phyloP scores from a whole-genome alignment of 78 protist species.

The Dictyostelium purpureum region DNA sequence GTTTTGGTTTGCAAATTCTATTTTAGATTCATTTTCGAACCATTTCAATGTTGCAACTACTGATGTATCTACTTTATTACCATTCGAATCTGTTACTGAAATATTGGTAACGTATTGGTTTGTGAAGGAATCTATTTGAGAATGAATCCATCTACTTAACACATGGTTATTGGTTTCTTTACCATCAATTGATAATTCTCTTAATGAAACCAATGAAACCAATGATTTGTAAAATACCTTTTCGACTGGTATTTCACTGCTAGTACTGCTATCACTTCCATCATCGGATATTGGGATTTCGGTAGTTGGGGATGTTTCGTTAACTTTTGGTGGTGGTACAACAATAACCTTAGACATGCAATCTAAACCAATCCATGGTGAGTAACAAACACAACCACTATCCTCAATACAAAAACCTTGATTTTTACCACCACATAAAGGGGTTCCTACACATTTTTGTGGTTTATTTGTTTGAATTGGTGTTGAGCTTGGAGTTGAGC shows the following conservation, averaged over 20 bases:
- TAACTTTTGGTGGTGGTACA: not conserved
- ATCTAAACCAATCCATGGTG: not conserved
- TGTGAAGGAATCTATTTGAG: not conserved
- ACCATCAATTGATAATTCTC: not conserved
- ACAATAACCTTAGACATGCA: not conserved
- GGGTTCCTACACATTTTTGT: not conserved
- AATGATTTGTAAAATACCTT: not conserved
- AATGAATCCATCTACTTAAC: not conserved
- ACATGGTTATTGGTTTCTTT: not conserved
- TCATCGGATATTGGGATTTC: not conserved
- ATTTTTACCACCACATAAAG: slow-evolving; percentile 3
- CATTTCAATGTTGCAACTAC: not conserved
- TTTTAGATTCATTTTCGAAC: not conserved
- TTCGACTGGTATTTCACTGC: not conserved
- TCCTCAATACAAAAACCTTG: not conserved
- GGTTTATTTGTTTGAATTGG: not conserved
- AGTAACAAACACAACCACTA: not conserved
- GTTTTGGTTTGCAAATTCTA: slow-evolving; percentile 3
- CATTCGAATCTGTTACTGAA: no score
- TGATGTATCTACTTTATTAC: not conserved
- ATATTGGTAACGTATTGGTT: not conserved
- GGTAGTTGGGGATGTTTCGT: not conserved
- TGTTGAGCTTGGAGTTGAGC: not conserved
- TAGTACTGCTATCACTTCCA: not conserved
- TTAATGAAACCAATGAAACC: not conserved